Conservation (phyloP, 1,139 yeast species). For the Hyphopichia fennica region DNA sequence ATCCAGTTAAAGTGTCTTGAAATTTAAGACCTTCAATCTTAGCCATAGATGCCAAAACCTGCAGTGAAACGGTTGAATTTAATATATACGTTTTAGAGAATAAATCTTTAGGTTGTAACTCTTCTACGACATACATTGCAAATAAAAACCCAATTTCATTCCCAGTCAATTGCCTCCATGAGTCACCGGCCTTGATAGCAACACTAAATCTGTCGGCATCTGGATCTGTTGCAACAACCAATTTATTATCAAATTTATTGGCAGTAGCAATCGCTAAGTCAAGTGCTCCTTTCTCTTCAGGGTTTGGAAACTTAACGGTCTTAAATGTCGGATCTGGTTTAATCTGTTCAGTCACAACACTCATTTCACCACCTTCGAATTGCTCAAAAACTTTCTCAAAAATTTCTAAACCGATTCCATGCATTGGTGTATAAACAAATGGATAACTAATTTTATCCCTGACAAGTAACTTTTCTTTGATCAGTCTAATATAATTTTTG, state of each 20-base stretch:
- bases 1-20: constrained; percentile 88
- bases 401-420: constrained; percentile 80
- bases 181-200: constrained; percentile 52
- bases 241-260: constrained; percentile 36
- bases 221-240: constrained; percentile 90
- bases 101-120: constrained; percentile 25
- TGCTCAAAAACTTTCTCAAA: constrained; percentile 32
- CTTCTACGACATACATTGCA: constrained; percentile 61
- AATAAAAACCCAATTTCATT: constrained; percentile 87
- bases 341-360: constrained; percentile 57
- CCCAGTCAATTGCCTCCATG: constrained; percentile 84
- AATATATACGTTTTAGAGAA: constrained; percentile 55
- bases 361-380: constrained; percentile 29
- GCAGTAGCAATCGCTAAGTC: constrained; percentile 66
- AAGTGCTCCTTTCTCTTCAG: constrained; percentile 92
- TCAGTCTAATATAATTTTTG: constrained; percentile 31
- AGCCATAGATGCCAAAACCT: constrained; percentile 74
- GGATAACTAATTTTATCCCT: constrained; percentile 25
- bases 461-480: constrained; percentile 28
- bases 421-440: constrained; percentile 91
- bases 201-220: constrained; percentile 93
- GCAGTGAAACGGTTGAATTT: constrained; percentile 91
- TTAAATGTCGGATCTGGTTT: constrained; percentile 82
- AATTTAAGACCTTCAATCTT: constrained; percentile 57
- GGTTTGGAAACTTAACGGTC: constrained; percentile 89